phyloP scores from a whole-genome alignment of 352 stramenopile genomes.

The Phytopythium montanum region DNA sequence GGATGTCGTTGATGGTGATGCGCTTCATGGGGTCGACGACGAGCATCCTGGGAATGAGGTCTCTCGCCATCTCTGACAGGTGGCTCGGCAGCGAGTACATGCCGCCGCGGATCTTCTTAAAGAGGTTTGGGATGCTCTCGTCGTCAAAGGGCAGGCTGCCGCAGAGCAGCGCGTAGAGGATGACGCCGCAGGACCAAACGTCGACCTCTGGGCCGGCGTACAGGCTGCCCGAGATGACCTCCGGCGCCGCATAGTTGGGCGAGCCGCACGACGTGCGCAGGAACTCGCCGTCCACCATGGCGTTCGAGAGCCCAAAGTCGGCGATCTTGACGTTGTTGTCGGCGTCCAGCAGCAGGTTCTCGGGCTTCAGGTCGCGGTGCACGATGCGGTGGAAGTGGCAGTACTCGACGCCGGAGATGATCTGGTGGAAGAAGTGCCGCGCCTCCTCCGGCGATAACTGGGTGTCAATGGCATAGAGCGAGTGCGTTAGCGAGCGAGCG shows the following conservation, averaged over 20 bases:
- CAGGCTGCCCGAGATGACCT: slow-evolving; percentile 98
- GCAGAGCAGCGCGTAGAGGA: slow-evolving; percentile 98
- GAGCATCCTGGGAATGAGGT: slow-evolving; percentile 98
- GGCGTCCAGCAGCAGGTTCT: slow-evolving; percentile 97
- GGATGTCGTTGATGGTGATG: slow-evolving; percentile 98
- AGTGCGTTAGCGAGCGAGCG: background rate
- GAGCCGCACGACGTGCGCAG: slow-evolving; percentile 97
- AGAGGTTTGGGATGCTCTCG: slow-evolving; percentile 98
- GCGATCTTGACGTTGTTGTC: slow-evolving; percentile 99
- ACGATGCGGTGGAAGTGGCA: slow-evolving; percentile 99
- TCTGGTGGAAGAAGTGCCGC: slow-evolving; percentile 99
- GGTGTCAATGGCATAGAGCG: no score
- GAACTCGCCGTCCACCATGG: slow-evolving; percentile 99
- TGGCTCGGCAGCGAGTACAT: slow-evolving; percentile 98
- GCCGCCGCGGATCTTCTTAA: slow-evolving; percentile 98
- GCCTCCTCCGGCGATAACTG: slow-evolving; percentile 96
- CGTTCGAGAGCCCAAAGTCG: slow-evolving; percentile 99
- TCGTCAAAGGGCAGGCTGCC: slow-evolving; percentile 98
- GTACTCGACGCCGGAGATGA: slow-evolving; percentile 98
- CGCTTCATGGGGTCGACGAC: slow-evolving; percentile 99
- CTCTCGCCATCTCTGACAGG: slow-evolving; percentile 92
- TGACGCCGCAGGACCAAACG: slow-evolving; percentile 99
- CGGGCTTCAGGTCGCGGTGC: slow-evolving; percentile 97
- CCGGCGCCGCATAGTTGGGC: slow-evolving; percentile 99
- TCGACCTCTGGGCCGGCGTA: slow-evolving; percentile 99